These are phyloP conservation scores for Achaetomiella virescens DNA, from an alignment of 495 filamentous ascomycete species.

Conservation along the genomic window DNA sequence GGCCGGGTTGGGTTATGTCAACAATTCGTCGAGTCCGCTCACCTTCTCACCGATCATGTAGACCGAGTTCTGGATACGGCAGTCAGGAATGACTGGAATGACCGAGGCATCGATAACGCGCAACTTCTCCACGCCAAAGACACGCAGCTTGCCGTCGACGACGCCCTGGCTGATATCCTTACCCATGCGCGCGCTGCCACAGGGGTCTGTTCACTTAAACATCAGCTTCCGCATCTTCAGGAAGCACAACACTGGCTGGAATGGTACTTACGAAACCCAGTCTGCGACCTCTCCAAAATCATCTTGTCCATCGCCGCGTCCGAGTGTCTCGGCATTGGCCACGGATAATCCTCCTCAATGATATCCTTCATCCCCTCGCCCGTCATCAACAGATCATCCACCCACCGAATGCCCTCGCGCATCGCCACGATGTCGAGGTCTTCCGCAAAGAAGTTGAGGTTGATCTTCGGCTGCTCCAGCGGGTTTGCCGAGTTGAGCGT, in stretches of 20 bases:
- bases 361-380: constrained; percentile 55
- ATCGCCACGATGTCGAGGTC: constrained; percentile 52
- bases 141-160: constrained; percentile 48
- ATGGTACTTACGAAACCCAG: constrained; percentile 49
- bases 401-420: constrained; percentile 50
- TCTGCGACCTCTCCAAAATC: constrained; percentile 53
- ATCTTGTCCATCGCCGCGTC: constrained; percentile 53
- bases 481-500: constrained; percentile 48
- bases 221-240: no score
- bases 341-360: constrained; percentile 49
- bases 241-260: no score
- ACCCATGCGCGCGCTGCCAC: constrained; percentile 49
- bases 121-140: constrained; percentile 49
- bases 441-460: constrained; percentile 54
- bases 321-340: constrained; percentile 51
- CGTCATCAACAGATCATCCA: constrained; percentile 49
- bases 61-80: constrained; percentile 44
- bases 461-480: constrained; percentile 50
- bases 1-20: no score
- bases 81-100: constrained; percentile 43
- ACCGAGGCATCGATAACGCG: constrained; percentile 47
- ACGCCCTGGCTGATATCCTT: constrained; percentile 49
- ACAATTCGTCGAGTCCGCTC: neutral
- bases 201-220: constrained; percentile 43
- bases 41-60: constrained; percentile 55